Percentiles rank a stretch among this genome's conserved stretches.
Conservation (phyloP, 2,329 filamentous ascomycete species). For the Dothistroma pini region DNA sequence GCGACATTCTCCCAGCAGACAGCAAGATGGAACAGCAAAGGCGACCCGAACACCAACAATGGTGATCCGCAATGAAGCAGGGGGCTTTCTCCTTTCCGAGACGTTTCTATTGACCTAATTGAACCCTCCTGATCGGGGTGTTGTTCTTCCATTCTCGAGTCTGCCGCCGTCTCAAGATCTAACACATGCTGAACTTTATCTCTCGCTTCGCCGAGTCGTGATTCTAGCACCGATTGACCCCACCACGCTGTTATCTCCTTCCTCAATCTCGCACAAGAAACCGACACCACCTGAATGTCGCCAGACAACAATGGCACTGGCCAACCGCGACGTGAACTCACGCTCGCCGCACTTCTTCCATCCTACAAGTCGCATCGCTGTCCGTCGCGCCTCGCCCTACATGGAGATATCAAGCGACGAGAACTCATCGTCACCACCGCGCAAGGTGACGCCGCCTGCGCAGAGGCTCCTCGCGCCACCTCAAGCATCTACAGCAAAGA, state of each 20-base stretch:
- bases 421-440: conserved; percentile 3
- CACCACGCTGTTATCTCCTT: background rate
- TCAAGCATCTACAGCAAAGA: conserved; percentile 28
- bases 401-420: background rate
- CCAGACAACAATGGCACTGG: conserved; percentile 1
- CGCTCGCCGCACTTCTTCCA: conserved; percentile 1
- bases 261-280: background rate
- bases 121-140: background rate
- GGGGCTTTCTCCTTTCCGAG: background rate
- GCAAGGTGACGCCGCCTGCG: background rate
- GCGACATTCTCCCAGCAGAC: background rate
- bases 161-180: background rate
- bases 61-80: background rate
- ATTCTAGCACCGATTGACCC: background rate
- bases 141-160: background rate
- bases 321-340: background rate
- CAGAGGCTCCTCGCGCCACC: conserved; percentile 21
- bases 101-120: background rate
- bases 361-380: background rate
- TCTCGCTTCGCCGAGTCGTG: conserved; percentile 2
- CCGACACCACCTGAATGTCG: background rate
- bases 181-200: background rate
- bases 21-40: background rate
- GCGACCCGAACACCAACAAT: background rate
- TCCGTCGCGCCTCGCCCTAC: background rate